phyloP scores from a whole-genome alignment of 345 rosid genomes.

The Camelina hispida region DNA sequence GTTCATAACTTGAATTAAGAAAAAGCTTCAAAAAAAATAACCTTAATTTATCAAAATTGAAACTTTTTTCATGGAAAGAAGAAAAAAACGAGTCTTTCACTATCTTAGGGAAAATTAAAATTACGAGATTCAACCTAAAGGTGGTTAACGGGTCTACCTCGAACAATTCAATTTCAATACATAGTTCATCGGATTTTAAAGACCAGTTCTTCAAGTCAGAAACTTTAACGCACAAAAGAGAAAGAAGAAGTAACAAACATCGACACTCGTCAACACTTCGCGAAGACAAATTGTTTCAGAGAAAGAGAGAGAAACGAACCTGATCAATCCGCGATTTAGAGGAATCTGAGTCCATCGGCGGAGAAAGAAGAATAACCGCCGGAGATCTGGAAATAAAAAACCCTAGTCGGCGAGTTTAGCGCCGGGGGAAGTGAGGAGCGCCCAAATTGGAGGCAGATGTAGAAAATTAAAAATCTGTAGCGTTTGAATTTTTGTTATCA shows the following conservation, averaged over 20 bases:
- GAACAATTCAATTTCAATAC: conserved; percentile 4
- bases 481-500: conserved; percentile 28
- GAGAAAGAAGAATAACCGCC: conserved; percentile 34
- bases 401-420: conserved; percentile 42
- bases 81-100: background rate
- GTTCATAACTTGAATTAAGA: conserved; percentile 12
- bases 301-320: conserved; percentile 47
- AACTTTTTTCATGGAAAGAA: background rate
- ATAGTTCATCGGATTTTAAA: conserved; percentile 26
- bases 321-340: conserved; percentile 66
- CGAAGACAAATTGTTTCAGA: conserved; percentile 1
- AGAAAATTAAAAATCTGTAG: conserved; percentile 27
- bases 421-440: conserved; percentile 27
- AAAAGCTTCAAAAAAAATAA: background rate
- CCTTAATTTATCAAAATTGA: background rate
- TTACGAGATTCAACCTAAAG: background rate
- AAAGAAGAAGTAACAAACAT: conserved; percentile 19
- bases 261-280: background rate
- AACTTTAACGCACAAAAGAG: conserved; percentile 6
- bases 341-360: conserved; percentile 69
- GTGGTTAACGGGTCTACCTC: conserved; percentile 20
- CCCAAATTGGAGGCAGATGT: conserved; percentile 24
- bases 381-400: conserved; percentile 44
- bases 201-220: conserved; percentile 1
- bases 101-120: background rate